A percentile compares a stretch with the other conserved stretches of the same genome.
These are phyloP conservation scores for Cyanodermella asteris DNA, from an alignment of 2,329 filamentous ascomycete species.

Conservation along the genomic window DNA sequence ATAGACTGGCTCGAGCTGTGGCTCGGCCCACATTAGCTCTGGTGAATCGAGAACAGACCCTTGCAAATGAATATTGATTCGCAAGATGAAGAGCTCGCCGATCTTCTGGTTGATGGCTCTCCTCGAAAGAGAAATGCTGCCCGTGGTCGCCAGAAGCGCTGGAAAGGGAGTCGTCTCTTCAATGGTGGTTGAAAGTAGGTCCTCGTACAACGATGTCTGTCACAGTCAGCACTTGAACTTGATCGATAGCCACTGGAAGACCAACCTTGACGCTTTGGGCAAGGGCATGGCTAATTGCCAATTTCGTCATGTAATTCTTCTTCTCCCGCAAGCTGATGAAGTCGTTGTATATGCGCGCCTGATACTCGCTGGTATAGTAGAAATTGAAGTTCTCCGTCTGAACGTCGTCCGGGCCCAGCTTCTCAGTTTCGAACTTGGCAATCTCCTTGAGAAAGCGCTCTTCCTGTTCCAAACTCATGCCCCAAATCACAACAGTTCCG, in stretches of 20 bases:
- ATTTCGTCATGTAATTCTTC: slow-evolving; percentile 92
- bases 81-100: slow-evolving; percentile 87
- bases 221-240: background rate
- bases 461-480: slow-evolving; percentile 81
- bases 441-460: slow-evolving; percentile 83
- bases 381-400: slow-evolving; percentile 98
- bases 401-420: slow-evolving; percentile 67
- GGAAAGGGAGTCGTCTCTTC: slow-evolving; percentile 84
- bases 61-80: slow-evolving; percentile 95
- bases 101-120: slow-evolving; percentile 98
- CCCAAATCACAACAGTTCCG: slow-evolving; percentile 94
- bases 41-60: slow-evolving; percentile 91
- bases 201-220: slow-evolving; percentile 83
- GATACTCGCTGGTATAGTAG: slow-evolving; percentile 95
- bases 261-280: slow-evolving; percentile 79
- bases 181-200: slow-evolving; percentile 82
- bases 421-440: slow-evolving; percentile 80
- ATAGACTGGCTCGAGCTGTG: slow-evolving; percentile 88
- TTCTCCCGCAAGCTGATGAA: slow-evolving; percentile 92
- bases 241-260: slow-evolving; percentile 1
- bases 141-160: slow-evolving; percentile 75
- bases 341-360: slow-evolving; percentile 97
- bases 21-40: slow-evolving; percentile 96
- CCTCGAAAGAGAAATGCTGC: slow-evolving; percentile 71
- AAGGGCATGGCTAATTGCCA: slow-evolving; percentile 86